These are phyloP conservation scores for Atalantia buxifolia DNA, from an alignment of 345 rosid genomes.

Conservation along the genomic window DNA sequence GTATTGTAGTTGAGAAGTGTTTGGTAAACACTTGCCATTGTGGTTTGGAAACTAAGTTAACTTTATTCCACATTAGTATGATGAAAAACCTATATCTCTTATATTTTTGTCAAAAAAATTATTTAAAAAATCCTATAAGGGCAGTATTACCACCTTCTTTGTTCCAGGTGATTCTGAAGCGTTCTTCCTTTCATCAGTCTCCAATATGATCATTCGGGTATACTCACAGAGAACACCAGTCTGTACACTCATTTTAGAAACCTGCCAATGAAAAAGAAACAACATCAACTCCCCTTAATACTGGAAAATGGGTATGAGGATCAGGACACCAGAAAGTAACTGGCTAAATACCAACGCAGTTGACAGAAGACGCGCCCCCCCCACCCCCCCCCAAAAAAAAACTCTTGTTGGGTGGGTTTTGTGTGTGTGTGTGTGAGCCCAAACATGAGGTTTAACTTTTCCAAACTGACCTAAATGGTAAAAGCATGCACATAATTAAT, in stretches of 20 bases:
- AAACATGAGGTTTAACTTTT: neutral
- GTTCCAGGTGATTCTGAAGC: constrained; percentile 28
- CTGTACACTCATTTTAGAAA: constrained; percentile 59
- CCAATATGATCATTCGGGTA: constrained; percentile 58
- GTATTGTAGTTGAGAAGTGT: no score
- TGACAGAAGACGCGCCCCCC: neutral
- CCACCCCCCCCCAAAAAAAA: no score
- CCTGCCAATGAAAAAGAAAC: constrained; percentile 33
- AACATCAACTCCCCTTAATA: neutral
- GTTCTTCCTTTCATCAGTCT: constrained; percentile 38
- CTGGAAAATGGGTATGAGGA: neutral
- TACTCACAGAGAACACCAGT: constrained; percentile 64
- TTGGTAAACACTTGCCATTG: no score
- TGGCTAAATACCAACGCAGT: neutral
- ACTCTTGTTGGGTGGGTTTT: no score
- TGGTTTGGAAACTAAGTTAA: no score
- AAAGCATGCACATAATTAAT: neutral
- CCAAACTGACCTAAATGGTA: neutral
- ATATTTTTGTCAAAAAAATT: no score
- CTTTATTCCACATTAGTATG: no score
- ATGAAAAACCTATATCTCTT: no score
- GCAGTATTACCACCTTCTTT: constrained; percentile 35
- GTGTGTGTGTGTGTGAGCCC: neutral
- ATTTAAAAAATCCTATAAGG: neutral
- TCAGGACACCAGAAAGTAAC: neutral